A percentile compares a stretch with the other conserved stretches of the same genome.
These are phyloP conservation scores for Neonectria hederae DNA, from an alignment of 2,329 filamentous ascomycete genomes.

Conservation along the genomic window DNA sequence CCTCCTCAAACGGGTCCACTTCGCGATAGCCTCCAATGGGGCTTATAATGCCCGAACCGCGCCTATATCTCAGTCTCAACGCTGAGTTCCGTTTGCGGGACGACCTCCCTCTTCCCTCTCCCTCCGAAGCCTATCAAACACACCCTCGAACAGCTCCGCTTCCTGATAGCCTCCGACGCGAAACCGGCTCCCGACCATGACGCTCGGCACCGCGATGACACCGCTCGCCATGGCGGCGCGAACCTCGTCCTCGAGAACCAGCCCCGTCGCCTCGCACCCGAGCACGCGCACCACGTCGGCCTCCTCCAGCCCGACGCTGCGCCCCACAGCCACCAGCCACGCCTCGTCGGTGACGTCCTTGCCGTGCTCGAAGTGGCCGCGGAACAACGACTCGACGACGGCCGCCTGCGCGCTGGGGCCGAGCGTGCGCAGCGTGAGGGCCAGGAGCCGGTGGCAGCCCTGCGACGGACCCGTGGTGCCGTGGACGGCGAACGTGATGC, in stretches of 20 bases:
- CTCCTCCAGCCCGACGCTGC: slow-evolving; percentile 42
- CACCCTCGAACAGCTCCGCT: slow-evolving; percentile 68
- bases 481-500: slow-evolving; percentile 52
- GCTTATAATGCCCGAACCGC: background rate
- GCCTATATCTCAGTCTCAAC: background rate
- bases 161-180: slow-evolving; percentile 78
- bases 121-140: slow-evolving; percentile 68
- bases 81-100: background rate
- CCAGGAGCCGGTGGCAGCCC: slow-evolving; percentile 58
- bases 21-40: too few relatives aligned
- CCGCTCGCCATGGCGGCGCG: slow-evolving; percentile 42
- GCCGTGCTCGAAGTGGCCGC: slow-evolving; percentile 53
- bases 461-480: slow-evolving; percentile 57
- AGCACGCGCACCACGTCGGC: slow-evolving; percentile 44
- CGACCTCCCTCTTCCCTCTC: slow-evolving; percentile 1
- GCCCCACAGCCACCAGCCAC: slow-evolving; percentile 51
- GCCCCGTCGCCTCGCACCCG: slow-evolving; percentile 40
- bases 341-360: slow-evolving; percentile 53
- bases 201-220: slow-evolving; percentile 76
- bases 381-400: slow-evolving; percentile 54
- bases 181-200: slow-evolving; percentile 74
- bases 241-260: slow-evolving; percentile 46
- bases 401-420: slow-evolving; percentile 49
- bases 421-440: slow-evolving; percentile 49
- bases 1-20: background rate